phyloP scores from a whole-genome alignment of 2,329 filamentous ascomycete species.

The Metarhizium robertsii region DNA sequence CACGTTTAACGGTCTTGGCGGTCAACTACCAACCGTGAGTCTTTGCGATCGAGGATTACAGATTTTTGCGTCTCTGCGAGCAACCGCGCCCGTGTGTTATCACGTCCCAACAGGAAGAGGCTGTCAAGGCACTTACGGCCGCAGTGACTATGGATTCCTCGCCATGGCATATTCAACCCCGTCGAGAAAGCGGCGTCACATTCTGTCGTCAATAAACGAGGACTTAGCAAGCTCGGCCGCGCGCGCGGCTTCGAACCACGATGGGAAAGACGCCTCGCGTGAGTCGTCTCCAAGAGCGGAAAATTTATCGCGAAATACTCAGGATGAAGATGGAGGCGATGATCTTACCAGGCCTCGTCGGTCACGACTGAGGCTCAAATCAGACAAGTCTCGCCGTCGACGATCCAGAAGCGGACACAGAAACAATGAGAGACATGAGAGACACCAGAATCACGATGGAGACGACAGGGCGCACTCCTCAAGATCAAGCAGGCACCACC shows the following conservation, averaged over 20 bases:
- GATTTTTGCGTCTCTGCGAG: no score
- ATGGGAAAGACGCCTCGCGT: slow-evolving; percentile 6
- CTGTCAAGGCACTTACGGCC: background rate
- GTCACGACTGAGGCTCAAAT: slow-evolving; percentile 6
- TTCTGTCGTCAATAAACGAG: slow-evolving; percentile 39
- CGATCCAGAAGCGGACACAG: background rate
- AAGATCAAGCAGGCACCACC: slow-evolving; percentile 17
- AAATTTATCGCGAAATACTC: slow-evolving; percentile 7
- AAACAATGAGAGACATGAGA: background rate
- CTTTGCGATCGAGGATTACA: no score
- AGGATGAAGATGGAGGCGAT: background rate
- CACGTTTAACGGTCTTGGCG: background rate
- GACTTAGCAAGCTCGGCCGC: slow-evolving; percentile 7
- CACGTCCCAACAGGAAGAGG: background rate
- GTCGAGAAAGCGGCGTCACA: slow-evolving; percentile 35
- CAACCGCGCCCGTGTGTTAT: background rate
- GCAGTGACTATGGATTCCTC: slow-evolving; percentile 12
- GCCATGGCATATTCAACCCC: slow-evolving; percentile 23
- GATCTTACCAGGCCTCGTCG: background rate
- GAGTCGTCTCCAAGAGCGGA: background rate
- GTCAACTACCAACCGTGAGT: background rate
- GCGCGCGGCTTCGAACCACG: slow-evolving; percentile 11
- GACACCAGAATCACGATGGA: background rate
- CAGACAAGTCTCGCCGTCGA: slow-evolving; percentile 3
- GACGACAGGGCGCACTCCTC: slow-evolving; percentile 14